Percentiles rank a stretch among this genome's conserved stretches.
phyloP scores from a whole-genome alignment of 2,329 filamentous ascomycete genomes.

The Lasiodiplodia theobromae region DNA sequence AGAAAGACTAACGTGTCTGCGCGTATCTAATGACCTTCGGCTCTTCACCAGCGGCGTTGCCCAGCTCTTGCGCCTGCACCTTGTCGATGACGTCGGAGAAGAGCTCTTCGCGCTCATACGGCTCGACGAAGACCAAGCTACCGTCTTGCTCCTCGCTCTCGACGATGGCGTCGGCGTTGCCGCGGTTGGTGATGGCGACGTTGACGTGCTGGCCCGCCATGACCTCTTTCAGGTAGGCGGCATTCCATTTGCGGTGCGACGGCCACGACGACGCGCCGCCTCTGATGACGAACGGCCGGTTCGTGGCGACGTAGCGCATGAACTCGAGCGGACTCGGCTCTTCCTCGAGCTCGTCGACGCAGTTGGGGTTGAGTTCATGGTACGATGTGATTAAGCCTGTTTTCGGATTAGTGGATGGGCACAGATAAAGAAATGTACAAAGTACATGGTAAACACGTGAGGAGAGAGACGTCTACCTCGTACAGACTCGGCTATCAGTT shows the following conservation, averaged over 20 bases:
- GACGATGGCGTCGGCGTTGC: slow-evolving; percentile 67
- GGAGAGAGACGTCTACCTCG: slow-evolving; percentile 38
- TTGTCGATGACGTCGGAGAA: slow-evolving; percentile 70
- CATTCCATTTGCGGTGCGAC: slow-evolving; percentile 69
- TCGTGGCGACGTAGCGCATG: slow-evolving; percentile 76
- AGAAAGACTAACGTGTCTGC: slow-evolving; percentile 69
- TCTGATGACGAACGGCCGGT: slow-evolving; percentile 77
- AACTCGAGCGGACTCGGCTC: slow-evolving; percentile 80
- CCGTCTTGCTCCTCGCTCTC: slow-evolving; percentile 61
- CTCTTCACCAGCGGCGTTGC: neutral
- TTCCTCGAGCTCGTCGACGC: slow-evolving; percentile 66
- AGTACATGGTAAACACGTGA: slow-evolving; percentile 25
- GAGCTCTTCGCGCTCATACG: slow-evolving; percentile 69
- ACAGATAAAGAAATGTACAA: neutral
- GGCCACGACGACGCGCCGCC: slow-evolving; percentile 68
- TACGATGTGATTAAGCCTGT: slow-evolving; percentile 70
- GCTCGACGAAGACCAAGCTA: slow-evolving; percentile 68
- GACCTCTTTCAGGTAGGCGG: slow-evolving; percentile 62
- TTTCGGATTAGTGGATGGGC: neutral
- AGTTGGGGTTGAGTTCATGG: slow-evolving; percentile 71
- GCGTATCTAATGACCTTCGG: slow-evolving; percentile 60
- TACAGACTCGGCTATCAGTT: slow-evolving; percentile 40
- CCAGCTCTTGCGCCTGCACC: slow-evolving; percentile 63
- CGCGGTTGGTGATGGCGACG: slow-evolving; percentile 77
- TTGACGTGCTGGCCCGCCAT: slow-evolving; percentile 69